Base-by-base conservation (phyloP, 73 alveolate genomes). In the Paramecium caudatum region DNA sequence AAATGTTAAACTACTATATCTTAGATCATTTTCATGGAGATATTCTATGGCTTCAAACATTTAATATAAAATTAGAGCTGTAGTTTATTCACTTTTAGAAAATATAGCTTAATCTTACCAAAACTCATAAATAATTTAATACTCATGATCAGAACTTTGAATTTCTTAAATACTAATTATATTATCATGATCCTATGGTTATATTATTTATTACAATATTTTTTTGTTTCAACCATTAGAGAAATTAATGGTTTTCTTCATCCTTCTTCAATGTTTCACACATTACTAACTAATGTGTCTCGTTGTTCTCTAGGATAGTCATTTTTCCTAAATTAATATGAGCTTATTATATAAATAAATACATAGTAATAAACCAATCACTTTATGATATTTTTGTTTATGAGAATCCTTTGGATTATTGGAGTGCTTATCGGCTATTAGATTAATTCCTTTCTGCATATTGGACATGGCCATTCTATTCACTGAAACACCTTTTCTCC, bases 331-430 rank as follows among this genome's bases (percentile, higher is more conserved):
- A n/a, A n/a, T n/a, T 21, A 23, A 10, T 55, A 8, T 5, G 45
- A 37, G 23, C 23, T 17, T 27, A 23, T 23, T 19, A 55, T 27
- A 19, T 19, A 5, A 1, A 4, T 10, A 55, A 23, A 27, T 55
- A 55, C 80, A 55, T 43, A 55, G 30, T 55, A 55, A 55, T 12
- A 55, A 43, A 27, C 80, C 80, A 27, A 55, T 55, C 45, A 55
- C 80, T 23, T 55, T 55, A 55, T 55, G 80, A 55, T 55, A 55
- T 55, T 55, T 55, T 55, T 55, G 30, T 55, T 55, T 55, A 55
- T 27, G 30, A 27, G 80, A 55, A 55, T 55, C 80, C 30, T 55
- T 55, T 27, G 2, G n/a, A 55, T 43, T 55, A 55, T 27, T 25
- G 23, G 23, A 25, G 13, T 55, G 8, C 12, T 37, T 0, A 21